Evolutionary conservation across 2,329 filamentous ascomycete species (phyloP).

Genomic region (Sarocladium kiliense): DNA sequence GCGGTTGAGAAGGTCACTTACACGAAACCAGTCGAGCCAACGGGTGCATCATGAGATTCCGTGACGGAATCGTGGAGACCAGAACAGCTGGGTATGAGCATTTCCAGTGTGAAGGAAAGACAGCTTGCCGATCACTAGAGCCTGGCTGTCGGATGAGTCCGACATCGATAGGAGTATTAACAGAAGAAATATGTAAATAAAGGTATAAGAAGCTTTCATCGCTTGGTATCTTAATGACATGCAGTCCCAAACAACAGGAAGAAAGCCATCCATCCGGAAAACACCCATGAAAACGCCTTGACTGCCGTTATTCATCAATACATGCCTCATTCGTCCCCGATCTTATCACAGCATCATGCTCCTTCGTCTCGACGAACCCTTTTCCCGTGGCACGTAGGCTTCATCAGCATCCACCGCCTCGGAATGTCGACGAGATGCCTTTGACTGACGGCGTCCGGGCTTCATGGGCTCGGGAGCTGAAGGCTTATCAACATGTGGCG

Average conservation of each 20-base stretch:
- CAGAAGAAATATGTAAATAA: constrained; percentile 23
- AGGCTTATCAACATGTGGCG: constrained; percentile 32
- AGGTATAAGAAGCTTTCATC: constrained; percentile 24
- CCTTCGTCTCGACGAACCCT: constrained; percentile 39
- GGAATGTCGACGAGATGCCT: constrained; percentile 28
- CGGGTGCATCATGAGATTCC: constrained; percentile 39
- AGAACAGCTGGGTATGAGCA: not conserved
- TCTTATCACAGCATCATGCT: constrained; percentile 54
- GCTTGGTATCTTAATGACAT: constrained; percentile 28
- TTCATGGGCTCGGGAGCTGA: constrained; percentile 16
- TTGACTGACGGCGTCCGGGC: constrained; percentile 10
- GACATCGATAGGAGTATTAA: not conserved
- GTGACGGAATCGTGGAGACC: constrained; percentile 1
- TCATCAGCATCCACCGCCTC: constrained; percentile 33
- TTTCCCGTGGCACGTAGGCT: constrained; percentile 19
- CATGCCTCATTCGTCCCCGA: constrained; percentile 4
- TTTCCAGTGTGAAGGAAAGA: no score
- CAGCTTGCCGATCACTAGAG: not conserved
- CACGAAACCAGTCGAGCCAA: constrained; percentile 66
- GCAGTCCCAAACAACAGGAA: constrained; percentile 16
- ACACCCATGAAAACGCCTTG: constrained; percentile 13
- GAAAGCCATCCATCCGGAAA: constrained; percentile 20
- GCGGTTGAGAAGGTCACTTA: constrained; percentile 84
- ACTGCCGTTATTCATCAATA: constrained; percentile 5
- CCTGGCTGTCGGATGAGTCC: no score